Conservation (phyloP, 108 stramenopile genomes). For the Nannochloropsis salina region DNA sequence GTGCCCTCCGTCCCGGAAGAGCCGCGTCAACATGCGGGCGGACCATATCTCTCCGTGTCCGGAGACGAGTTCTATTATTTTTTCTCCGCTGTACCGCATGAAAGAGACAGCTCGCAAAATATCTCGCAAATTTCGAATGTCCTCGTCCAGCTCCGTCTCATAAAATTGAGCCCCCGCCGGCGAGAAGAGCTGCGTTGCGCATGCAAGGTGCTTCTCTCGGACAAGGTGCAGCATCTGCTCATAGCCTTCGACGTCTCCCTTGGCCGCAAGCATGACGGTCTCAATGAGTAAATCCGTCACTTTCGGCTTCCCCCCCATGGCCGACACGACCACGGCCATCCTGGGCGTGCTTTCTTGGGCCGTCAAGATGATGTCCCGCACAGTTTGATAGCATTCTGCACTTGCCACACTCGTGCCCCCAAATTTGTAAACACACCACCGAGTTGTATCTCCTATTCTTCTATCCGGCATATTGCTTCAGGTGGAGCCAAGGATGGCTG, state of each 20-base stretch:
- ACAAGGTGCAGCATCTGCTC: slow-evolving; percentile 57
- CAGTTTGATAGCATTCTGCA: slow-evolving; percentile 41
- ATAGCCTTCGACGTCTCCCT: slow-evolving; percentile 26
- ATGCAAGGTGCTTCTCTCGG: slow-evolving; percentile 41
- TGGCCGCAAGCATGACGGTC: slow-evolving; percentile 53
- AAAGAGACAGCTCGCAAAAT: slow-evolving; percentile 67
- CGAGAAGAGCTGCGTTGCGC: not conserved
- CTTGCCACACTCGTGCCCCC: slow-evolving; percentile 52
- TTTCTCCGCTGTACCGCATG: slow-evolving; percentile 46
- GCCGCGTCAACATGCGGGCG: slow-evolving; percentile 61
- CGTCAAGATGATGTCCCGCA: slow-evolving; percentile 41
- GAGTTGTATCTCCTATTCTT: not conserved
- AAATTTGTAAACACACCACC: slow-evolving; percentile 51
- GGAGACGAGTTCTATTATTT: slow-evolving; percentile 55
- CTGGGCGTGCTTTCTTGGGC: slow-evolving; percentile 56
- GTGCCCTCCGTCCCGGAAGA: slow-evolving; percentile 44
- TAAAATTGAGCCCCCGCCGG: not conserved
- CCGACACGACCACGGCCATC: slow-evolving; percentile 72
- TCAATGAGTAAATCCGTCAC: slow-evolving; percentile 72
- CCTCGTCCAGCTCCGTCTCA: slow-evolving; percentile 49
- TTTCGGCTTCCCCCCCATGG: slow-evolving; percentile 81
- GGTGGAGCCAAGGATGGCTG: no score
- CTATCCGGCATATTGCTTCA: not conserved
- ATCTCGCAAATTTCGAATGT: slow-evolving; percentile 65
- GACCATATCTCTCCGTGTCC: slow-evolving; percentile 84